Base-by-base conservation (phyloP, 2,329 filamentous ascomycete species). In the Waltergamsia citrina region DNA sequence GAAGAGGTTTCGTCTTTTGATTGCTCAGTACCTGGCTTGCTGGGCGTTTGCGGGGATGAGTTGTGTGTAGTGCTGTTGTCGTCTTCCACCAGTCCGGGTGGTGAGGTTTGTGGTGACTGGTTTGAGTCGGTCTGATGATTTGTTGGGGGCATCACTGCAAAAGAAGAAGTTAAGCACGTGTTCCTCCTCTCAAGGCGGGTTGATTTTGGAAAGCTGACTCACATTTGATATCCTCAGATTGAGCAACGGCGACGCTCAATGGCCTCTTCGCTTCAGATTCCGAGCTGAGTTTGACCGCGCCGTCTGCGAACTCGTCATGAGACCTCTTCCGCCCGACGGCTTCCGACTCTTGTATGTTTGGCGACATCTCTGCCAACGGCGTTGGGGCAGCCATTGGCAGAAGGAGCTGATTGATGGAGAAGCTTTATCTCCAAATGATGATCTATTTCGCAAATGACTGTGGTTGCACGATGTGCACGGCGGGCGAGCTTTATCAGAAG, bases 281-380 rank as follows among this genome's bases (percentile, higher is more conserved):
- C 7, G 14, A n/a, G 17, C 28, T 17, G 10, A 30, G 28, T 9
- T 33, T 12, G 6, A 25, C 34, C 16, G 51, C 40, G 7, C 60
- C 51, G 8, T 50, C 55, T 3, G 58, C 43, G 39, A 59, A 71
- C 21, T 69, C 62, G 26, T 65, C 56, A 41, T 69, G 64, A 27
- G 53, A 62, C 38, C 66, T 53, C 49, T 73, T 72, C 33, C 60
- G 56, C 31, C 54, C 51, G 19, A 51, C 51, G 15, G 50, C 43
- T 33, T 68, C 63, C 17, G 57, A 50, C 45, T 67, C 63, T 47
- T 62, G 59, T 20, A 68, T 56, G 40, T 72, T 71, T 10, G 59
- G 51, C 14, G 67, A 65, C 47, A 69, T 56, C 34, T 60, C 54
- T 29, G 60, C 52, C 18, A 73, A 53, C 47, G 69, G 61, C 68